A percentile compares a stretch with the other conserved stretches of the same genome.
phyloP scores from a whole-genome alignment of 2,329 filamentous ascomycete species.

The Diaporthe sp. region DNA sequence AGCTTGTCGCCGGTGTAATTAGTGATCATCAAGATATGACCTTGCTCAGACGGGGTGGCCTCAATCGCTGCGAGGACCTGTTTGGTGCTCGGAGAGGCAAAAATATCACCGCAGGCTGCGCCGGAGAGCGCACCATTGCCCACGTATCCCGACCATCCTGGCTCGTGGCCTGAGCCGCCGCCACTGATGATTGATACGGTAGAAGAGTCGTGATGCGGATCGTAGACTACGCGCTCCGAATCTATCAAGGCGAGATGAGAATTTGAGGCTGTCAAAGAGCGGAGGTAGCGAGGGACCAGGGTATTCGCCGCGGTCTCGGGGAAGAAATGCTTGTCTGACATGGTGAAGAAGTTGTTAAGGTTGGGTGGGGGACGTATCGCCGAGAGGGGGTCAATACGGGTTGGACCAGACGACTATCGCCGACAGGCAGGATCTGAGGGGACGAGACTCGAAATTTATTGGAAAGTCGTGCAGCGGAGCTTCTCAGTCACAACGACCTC shows the following conservation, averaged over 20 bases:
- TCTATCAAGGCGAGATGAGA: constrained; percentile 25
- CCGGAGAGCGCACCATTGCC: constrained; percentile 77
- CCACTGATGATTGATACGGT: constrained; percentile 65
- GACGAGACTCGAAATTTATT: neutral
- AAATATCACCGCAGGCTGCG: constrained; percentile 80
- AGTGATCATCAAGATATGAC: constrained; percentile 79
- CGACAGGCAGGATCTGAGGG: neutral
- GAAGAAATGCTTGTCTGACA: constrained; percentile 69
- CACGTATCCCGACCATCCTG: constrained; percentile 52
- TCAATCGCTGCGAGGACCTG: constrained; percentile 76
- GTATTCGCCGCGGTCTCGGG: constrained; percentile 57
- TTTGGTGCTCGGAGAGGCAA: constrained; percentile 80
- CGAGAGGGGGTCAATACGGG: no score
- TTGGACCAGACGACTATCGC: neutral
- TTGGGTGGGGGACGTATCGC: neutral
- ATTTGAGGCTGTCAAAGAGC: constrained; percentile 37
- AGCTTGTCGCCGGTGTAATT: constrained; percentile 81
- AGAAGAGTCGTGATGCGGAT: constrained; percentile 56
- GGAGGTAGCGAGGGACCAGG: constrained; percentile 61
- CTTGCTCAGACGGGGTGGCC: constrained; percentile 71
- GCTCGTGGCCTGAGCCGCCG: constrained; percentile 71
- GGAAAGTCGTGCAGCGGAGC: neutral
- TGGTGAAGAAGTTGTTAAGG: constrained; percentile 43
- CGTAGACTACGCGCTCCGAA: constrained; percentile 52
- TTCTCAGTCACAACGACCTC: neutral